Conservation (phyloP, 331 rosid genomes). For the Quercus lobata region DNA sequence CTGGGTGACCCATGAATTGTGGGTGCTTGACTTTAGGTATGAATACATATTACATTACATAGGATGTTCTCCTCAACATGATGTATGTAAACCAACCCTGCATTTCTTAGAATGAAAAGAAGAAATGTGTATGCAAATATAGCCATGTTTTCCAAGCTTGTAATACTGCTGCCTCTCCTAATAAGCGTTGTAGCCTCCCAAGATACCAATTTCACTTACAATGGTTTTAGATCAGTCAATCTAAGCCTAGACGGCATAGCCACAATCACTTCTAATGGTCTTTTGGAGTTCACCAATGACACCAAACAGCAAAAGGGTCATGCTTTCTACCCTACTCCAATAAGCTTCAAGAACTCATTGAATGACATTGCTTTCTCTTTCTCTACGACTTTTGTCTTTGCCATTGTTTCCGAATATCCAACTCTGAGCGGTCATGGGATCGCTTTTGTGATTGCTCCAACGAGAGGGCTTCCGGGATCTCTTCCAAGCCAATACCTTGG, state of each 20-base stretch:
- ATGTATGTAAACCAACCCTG: no score
- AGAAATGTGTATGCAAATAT: no score
- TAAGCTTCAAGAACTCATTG: constrained; percentile 19
- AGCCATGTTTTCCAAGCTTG: no score
- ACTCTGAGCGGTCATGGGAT: constrained; percentile 24
- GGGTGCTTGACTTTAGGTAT: no score
- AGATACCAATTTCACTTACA: constrained; percentile 23
- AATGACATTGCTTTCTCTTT: constrained; percentile 18
- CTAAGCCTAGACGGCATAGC: constrained; percentile 33
- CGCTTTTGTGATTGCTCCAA: constrained; percentile 28
- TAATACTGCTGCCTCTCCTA: neutral
- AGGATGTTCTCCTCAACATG: no score
- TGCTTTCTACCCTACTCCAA: constrained; percentile 28
- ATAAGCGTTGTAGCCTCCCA: constrained; percentile 10
- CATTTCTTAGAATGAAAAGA: no score
- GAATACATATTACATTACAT: no score
- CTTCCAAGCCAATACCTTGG: constrained; percentile 15
- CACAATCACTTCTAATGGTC: constrained; percentile 18
- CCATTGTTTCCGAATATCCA: constrained; percentile 1
- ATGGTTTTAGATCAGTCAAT: constrained; percentile 20
- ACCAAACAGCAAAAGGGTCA: neutral
- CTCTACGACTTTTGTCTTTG: constrained; percentile 27
- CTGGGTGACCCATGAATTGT: no score
- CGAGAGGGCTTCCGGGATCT: constrained; percentile 11
- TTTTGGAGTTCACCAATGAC: constrained; percentile 24